A percentile compares a stretch with the other conserved stretches of the same genome.
phyloP scores from a whole-genome alignment of 2,329 filamentous ascomycete genomes.

The Aspergillus awamori region DNA sequence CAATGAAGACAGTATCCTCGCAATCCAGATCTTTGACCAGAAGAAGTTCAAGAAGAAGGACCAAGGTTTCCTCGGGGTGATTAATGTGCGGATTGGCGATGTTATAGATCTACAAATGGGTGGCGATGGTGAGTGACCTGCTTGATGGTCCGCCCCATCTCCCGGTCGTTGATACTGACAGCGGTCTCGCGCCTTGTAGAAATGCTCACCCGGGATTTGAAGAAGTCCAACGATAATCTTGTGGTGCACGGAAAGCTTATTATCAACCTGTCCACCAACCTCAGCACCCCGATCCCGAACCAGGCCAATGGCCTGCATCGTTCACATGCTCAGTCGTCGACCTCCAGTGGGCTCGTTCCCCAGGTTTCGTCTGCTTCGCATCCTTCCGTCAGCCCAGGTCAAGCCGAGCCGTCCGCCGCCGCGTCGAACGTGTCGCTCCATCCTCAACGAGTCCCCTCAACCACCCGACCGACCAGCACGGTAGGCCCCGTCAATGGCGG shows the following conservation, averaged over 20 bases:
- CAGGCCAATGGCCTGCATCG: conserved; percentile 46
- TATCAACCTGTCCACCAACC: conserved; percentile 91
- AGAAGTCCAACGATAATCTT: conserved; percentile 97
- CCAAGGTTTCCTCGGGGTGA: conserved; percentile 95
- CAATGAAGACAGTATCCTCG: conserved; percentile 93
- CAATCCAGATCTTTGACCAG: conserved; percentile 98
- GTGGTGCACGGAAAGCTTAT: conserved; percentile 98
- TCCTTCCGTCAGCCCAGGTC: conserved; percentile 30
- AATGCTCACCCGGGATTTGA: conserved; percentile 96
- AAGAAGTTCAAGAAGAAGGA: conserved; percentile 99
- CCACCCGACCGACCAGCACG: conserved; percentile 43
- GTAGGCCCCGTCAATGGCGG: conserved; percentile 44
- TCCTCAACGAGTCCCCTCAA: conserved; percentile 39
- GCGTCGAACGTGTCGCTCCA: conserved; percentile 39
- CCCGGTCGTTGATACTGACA: conserved; percentile 17
- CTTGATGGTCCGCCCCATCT: background rate
- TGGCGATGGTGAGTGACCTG: conserved; percentile 73
- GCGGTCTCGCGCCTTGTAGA: conserved; percentile 54
- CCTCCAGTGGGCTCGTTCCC: conserved; percentile 44
- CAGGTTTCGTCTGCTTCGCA: conserved; percentile 35
- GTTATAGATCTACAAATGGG: conserved; percentile 87
- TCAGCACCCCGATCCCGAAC: conserved; percentile 67
- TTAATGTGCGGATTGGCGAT: conserved; percentile 94
- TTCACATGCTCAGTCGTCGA: conserved; percentile 36
- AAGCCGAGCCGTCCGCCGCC: conserved; percentile 35